Evolutionary conservation across 805 yeast genomes (phyloP), one percentile per base, ranked within the genome.

Genomic region (Yarrowia sp.): DNA sequence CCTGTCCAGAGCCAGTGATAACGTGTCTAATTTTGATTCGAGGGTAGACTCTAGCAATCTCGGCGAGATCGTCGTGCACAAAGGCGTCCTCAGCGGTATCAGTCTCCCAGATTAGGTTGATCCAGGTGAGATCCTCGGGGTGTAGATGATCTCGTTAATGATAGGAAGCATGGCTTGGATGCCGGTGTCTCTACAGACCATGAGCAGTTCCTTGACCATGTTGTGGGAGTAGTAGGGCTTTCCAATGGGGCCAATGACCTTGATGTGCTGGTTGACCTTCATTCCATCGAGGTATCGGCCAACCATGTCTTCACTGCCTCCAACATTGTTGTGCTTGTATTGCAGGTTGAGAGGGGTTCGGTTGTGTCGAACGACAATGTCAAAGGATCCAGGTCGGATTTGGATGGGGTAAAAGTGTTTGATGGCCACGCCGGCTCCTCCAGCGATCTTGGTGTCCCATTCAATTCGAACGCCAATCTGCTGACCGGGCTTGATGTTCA

Each of bases 151-250:
- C 19, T 58, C 51, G 51, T 58, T 41, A 32, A 58, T 41, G 32
- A 58, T 43, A 24, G 63, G 63, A 28, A 58, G 63, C 63, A 58
- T 43, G 40, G 63, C 63, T 41, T 58, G 63, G 51, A 58, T 58
- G 3, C 51, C 63, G 3, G 41, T 41, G 30, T 43, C 63, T 40
- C 51, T 11, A 30, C 51, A 41, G 14, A 58, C 63, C 51, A 58
- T 40, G 14, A 41, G 17, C 41, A 58, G 63, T 51, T 58, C 63
- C 51, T 58, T 58, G 41, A 58, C 63, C 49, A 58, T 43, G 41
- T 58, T 58, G 40, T 41, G 51, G 4, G 51, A 30, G 41, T 58
- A 58, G 26, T 43, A 58, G 41, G 51, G 51, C 63, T 43, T 46
- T 6, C 63, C 63, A 41, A 58, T 58, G 30, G 63, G 63, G 16